phyloP scores from a whole-genome alignment of 441 rosid genomes.

The Gossypium gossypioides region DNA sequence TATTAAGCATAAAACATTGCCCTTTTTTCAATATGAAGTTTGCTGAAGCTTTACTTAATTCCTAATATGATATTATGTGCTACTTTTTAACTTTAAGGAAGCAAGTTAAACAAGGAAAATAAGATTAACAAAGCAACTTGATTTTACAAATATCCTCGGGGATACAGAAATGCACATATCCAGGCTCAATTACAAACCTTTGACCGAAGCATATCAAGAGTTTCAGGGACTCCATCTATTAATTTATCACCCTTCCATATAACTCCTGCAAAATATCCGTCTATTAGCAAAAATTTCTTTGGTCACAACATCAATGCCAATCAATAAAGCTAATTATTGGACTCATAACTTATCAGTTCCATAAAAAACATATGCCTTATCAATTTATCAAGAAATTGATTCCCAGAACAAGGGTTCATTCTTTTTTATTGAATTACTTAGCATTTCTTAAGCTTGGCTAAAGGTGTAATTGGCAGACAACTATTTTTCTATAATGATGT shows the following conservation, averaged over 20 bases:
- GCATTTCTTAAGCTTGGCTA: not conserved
- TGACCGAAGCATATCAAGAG: slow-evolving; percentile 70
- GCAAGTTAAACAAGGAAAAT: not conserved
- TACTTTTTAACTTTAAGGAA: not conserved
- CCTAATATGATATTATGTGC: not conserved
- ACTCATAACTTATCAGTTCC: not conserved
- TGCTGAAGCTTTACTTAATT: not conserved
- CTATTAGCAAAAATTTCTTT: not conserved
- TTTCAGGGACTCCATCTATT: slow-evolving; percentile 67
- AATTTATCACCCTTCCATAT: slow-evolving; percentile 72
- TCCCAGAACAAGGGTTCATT: not conserved
- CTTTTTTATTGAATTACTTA: not conserved
- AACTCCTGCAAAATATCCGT: slow-evolving; percentile 36
- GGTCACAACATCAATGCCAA: not conserved
- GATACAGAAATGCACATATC: not conserved
- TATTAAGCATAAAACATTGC: not conserved
- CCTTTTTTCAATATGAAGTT: not conserved
- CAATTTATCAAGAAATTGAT: not conserved
- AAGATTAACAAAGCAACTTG: not conserved
- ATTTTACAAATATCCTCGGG: not conserved
- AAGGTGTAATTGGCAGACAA: not conserved
- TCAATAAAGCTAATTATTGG: not conserved
- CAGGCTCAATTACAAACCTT: slow-evolving; percentile 35
- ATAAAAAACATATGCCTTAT: not conserved
- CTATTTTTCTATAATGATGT: not conserved